These are phyloP conservation scores for Prunus padus DNA, from an alignment of 306 rosid species.

Conservation along the genomic window DNA sequence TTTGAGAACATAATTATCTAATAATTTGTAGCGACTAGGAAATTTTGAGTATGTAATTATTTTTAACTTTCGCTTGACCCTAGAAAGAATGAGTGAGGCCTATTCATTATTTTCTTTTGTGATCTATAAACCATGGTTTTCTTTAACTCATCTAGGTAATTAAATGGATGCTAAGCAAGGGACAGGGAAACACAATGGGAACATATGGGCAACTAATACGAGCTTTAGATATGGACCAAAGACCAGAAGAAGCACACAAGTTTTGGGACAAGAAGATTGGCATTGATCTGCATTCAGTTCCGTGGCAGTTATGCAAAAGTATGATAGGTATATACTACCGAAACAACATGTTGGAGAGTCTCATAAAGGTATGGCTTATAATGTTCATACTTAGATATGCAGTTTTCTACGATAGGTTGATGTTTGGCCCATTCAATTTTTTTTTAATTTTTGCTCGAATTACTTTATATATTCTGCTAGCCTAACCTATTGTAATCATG, in stretches of 20 bases:
- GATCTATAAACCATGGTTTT: neutral
- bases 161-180: constrained; percentile 98
- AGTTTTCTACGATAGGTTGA: neutral
- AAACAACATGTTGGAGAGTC: constrained; percentile 66
- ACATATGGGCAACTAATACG: constrained; percentile 71
- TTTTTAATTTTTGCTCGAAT: neutral
- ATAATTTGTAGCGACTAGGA: neutral
- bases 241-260: constrained; percentile 80
- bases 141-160: constrained; percentile 51
- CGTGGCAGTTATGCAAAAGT: constrained; percentile 84
- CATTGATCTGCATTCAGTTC: constrained; percentile 80
- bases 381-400: neutral
- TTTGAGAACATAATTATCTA: neutral
- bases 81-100: neutral
- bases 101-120: neutral
- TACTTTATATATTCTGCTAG: neutral
- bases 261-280: constrained; percentile 86
- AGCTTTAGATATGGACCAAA: constrained; percentile 90
- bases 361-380: constrained; percentile 50
- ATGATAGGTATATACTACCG: constrained; percentile 80
- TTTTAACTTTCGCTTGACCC: neutral
- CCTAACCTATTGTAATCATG: constrained; percentile 30
- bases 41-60: neutral
- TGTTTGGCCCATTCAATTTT: neutral
- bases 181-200: constrained; percentile 86